A percentile compares a stretch with the other conserved stretches of the same genome.
phyloP scores from a whole-genome alignment of 208 protist species.

The Trypanosoma vivax region DNA sequence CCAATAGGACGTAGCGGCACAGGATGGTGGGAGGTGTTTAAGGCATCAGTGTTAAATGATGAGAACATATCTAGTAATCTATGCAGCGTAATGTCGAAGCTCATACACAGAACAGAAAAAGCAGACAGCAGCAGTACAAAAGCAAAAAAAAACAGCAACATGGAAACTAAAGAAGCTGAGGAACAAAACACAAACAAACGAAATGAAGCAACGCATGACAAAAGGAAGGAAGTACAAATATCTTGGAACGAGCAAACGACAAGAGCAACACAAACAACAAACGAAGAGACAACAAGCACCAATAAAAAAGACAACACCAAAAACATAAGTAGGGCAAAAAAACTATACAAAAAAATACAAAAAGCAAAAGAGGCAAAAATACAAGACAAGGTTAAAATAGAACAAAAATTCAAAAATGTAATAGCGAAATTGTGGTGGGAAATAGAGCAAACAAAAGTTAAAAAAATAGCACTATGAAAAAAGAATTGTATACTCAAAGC shows the following conservation, averaged over 20 bases:
- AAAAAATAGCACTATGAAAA: not conserved
- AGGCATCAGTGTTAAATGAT: slow-evolving; percentile 36
- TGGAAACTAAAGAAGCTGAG: not conserved
- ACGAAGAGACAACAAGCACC: not conserved
- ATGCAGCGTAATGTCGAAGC: slow-evolving; percentile 21
- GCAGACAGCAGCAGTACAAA: slow-evolving; percentile 1
- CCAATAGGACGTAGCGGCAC: not conserved
- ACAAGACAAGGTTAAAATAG: not conserved
- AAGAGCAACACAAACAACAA: slow-evolving; percentile 1
- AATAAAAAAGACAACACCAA: slow-evolving; percentile 15
- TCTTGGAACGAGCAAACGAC: too few relatives aligned
- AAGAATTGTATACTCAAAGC: slow-evolving; percentile 1
- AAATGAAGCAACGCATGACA: too few relatives aligned
- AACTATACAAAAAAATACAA: too few relatives aligned
- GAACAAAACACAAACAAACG: not conserved
- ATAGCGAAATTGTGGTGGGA: slow-evolving; percentile 10
- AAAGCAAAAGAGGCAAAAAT: not conserved
- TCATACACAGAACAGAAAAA: slow-evolving; percentile 30
- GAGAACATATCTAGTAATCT: slow-evolving; percentile 39
- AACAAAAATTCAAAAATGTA: slow-evolving; percentile 11
- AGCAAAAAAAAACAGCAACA: not conserved
- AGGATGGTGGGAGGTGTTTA: slow-evolving; percentile 47
- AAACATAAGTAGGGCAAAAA: too few relatives aligned
- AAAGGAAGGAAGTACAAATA: too few relatives aligned
- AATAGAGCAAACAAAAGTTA: not conserved